A percentile compares a stretch with the other conserved stretches of the same genome.
These are phyloP conservation scores for Lactarius psammicola DNA, from an alignment of 768 basidiomycete species.

Conservation along the genomic window DNA sequence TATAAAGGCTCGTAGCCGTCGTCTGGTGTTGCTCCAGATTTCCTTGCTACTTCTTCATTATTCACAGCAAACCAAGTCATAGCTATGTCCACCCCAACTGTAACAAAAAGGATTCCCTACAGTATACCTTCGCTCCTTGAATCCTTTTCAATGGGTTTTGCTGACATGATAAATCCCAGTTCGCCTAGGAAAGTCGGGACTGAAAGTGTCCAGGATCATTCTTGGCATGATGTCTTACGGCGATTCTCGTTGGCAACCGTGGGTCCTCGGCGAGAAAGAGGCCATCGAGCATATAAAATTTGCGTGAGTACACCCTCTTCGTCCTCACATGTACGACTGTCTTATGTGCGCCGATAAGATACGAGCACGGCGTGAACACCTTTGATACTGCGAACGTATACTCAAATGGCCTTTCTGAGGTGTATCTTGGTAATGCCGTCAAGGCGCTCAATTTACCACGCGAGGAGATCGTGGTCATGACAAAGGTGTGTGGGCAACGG, in stretches of 20 bases:
- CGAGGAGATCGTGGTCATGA: constrained; percentile 44
- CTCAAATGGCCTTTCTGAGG: constrained; percentile 37
- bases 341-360: constrained; percentile 33
- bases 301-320: constrained; percentile 30
- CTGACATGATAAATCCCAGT: constrained; percentile 18
- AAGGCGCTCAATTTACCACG: constrained; percentile 40
- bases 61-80: background rate
- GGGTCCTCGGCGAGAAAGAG: constrained; percentile 37
- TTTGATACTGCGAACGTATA: constrained; percentile 57
- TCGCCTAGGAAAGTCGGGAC: constrained; percentile 48
- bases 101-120: constrained; percentile 20
- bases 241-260: constrained; percentile 33
- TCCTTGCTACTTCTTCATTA: background rate
- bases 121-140: background rate
- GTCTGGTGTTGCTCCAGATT: background rate
- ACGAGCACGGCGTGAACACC: constrained; percentile 61
- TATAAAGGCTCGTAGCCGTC: background rate
- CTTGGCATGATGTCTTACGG: constrained; percentile 64
- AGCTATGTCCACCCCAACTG: constrained; percentile 11
- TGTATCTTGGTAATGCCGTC: constrained; percentile 43
- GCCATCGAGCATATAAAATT: constrained; percentile 30
- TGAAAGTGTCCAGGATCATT: constrained; percentile 64
- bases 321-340: constrained; percentile 22
- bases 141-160: background rate
- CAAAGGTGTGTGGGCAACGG: constrained; percentile 36